Evolutionary conservation across 1,139 yeast genomes (phyloP).

Genomic region (Candida sanyaensis): DNA sequence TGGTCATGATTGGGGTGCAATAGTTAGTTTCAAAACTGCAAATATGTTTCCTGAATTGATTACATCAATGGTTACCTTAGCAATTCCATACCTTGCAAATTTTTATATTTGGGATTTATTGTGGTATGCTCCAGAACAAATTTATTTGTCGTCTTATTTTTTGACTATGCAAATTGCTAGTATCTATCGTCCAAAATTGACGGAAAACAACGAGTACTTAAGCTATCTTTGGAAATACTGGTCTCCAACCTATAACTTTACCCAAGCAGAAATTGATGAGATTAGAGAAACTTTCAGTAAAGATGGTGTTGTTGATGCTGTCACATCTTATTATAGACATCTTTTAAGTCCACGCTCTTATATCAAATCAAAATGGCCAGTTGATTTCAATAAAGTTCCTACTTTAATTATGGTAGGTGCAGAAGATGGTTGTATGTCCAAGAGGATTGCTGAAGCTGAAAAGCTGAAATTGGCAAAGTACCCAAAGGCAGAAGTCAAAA

Average conservation of each 20-base stretch:
- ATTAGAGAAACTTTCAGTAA: slow-evolving; percentile 29
- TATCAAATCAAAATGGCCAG: slow-evolving; percentile 24
- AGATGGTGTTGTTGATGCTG: slow-evolving; percentile 34
- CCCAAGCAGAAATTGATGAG: slow-evolving; percentile 26
- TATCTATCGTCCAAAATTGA: slow-evolving; percentile 26
- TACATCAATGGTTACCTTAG: slow-evolving; percentile 38
- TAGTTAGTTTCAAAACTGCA: slow-evolving; percentile 38
- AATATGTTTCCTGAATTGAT: slow-evolving; percentile 37
- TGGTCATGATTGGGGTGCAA: slow-evolving; percentile 54
- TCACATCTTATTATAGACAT: slow-evolving; percentile 47
- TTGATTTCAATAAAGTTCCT: slow-evolving; percentile 43
- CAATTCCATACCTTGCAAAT: slow-evolving; percentile 40
- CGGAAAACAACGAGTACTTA: slow-evolving; percentile 28
- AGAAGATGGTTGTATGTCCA: slow-evolving; percentile 43
- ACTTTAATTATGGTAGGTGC: slow-evolving; percentile 40
- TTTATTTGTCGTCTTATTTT: slow-evolving; percentile 40
- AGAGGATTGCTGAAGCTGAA: slow-evolving; percentile 29
- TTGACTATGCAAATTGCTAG: slow-evolving; percentile 39
- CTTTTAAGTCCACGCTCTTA: slow-evolving; percentile 26
- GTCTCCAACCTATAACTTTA: slow-evolving; percentile 43
- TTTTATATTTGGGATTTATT: slow-evolving; percentile 28
- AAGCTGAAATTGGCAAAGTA: slow-evolving; percentile 20
- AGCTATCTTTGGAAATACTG: slow-evolving; percentile 39
- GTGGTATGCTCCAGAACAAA: slow-evolving; percentile 36
- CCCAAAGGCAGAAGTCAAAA: slow-evolving; percentile 29